Conservation (phyloP, 192 early-diverging fungal species). For the Pecoramyces ruminantium region DNA sequence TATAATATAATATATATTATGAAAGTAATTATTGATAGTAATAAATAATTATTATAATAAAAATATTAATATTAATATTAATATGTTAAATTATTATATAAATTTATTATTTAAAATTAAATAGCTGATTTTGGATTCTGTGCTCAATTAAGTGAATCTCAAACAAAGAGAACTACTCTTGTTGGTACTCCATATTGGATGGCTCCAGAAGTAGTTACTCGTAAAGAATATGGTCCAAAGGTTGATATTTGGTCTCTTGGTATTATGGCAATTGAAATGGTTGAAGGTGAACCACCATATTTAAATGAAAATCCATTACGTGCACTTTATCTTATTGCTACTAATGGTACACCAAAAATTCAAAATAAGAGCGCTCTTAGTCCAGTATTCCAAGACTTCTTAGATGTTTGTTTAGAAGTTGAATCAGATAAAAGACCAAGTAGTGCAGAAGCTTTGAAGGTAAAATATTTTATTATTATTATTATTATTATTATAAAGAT, state of each 20-base stretch:
- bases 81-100: no score
- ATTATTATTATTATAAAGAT: not conserved
- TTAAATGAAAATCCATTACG: conserved; percentile 81
- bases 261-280: conserved; percentile 95
- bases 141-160: conserved; percentile 51
- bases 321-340: conserved; percentile 52
- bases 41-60: no score
- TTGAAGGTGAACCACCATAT: conserved; percentile 95
- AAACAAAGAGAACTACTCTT: conserved; percentile 59
- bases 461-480: not conserved
- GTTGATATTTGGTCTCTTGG: conserved; percentile 97
- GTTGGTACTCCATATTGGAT: conserved; percentile 90
- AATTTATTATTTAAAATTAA: no score
- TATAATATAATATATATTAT: no score
- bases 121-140: conserved; percentile 77
- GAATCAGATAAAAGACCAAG: not conserved
- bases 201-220: conserved; percentile 90
- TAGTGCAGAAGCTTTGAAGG: not conserved
- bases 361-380: conserved; percentile 27
- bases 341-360: conserved; percentile 80
- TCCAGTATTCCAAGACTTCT: not conserved
- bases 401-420: not conserved
- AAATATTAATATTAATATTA: no score
- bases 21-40: no score
- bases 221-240: conserved; percentile 78